phyloP scores from a whole-genome alignment of 768 basidiomycete genomes.

The Russula sp. region DNA sequence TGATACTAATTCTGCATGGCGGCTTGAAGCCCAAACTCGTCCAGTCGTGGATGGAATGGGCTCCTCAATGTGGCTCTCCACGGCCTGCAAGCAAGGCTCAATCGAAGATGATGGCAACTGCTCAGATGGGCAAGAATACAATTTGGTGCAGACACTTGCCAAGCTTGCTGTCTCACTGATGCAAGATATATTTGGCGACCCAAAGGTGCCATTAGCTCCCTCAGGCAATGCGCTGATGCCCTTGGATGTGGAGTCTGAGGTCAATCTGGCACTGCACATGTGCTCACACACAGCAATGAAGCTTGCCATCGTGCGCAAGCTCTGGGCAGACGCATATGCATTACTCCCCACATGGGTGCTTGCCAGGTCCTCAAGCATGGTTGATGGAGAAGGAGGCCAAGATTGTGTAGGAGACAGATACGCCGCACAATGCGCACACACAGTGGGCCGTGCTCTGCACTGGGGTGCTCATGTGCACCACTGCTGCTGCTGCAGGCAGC shows the following conservation, averaged over 20 bases:
- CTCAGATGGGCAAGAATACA: slow-evolving; percentile 38
- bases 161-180: slow-evolving; percentile 12
- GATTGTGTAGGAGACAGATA: slow-evolving; percentile 38
- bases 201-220: slow-evolving; percentile 16
- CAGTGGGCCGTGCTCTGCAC: slow-evolving; percentile 58
- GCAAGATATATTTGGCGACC: slow-evolving; percentile 14
- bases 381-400: slow-evolving; percentile 43
- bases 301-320: slow-evolving; percentile 45
- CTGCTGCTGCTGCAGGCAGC: slow-evolving; percentile 38
- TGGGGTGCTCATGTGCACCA: slow-evolving; percentile 44
- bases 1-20: no score
- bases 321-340: slow-evolving; percentile 45
- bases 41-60: slow-evolving; percentile 50
- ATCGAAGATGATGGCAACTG: background rate
- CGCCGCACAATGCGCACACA: slow-evolving; percentile 37
- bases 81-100: slow-evolving; percentile 37
- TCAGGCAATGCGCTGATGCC: background rate
- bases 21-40: slow-evolving; percentile 41
- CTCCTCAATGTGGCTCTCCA: slow-evolving; percentile 45
- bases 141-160: slow-evolving; percentile 22
- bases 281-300: slow-evolving; percentile 44
- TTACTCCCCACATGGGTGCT: slow-evolving; percentile 39
- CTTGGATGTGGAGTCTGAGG: background rate
- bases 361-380: slow-evolving; percentile 36
- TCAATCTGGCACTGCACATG: slow-evolving; percentile 18